Evolutionary conservation across 495 filamentous ascomycete species (phyloP).

Genomic region (Astrocystis sublimbata): DNA sequence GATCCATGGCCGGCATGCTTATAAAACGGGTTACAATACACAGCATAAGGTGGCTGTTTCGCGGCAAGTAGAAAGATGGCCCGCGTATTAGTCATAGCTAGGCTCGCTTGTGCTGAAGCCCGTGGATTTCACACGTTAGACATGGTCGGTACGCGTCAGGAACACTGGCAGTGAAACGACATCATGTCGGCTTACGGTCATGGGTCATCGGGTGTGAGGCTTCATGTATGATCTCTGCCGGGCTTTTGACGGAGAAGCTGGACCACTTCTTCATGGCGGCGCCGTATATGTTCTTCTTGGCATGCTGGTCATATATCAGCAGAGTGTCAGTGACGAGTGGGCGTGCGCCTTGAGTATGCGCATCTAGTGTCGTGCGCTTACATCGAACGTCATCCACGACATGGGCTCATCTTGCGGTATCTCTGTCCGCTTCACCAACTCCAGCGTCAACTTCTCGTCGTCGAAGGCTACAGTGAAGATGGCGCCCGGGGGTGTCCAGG

Average conservation of each 20-base stretch:
- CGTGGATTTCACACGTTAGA: constrained; percentile 18
- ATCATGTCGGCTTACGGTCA: constrained; percentile 42
- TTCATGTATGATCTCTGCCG: constrained; percentile 76
- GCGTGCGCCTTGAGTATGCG: background rate
- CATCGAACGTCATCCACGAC: constrained; percentile 87
- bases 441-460: constrained; percentile 68
- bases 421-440: constrained; percentile 72
- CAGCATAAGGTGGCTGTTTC: constrained; percentile 70
- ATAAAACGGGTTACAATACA: constrained; percentile 88
- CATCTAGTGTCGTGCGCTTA: no score
- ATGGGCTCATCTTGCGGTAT: constrained; percentile 82
- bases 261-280: constrained; percentile 89
- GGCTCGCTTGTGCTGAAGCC: constrained; percentile 61
- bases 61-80: constrained; percentile 85
- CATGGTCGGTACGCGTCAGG: constrained; percentile 17
- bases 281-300: constrained; percentile 81
- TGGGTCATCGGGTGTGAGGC: constrained; percentile 67
- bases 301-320: constrained; percentile 54
- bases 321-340: constrained; percentile 26
- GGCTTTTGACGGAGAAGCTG: constrained; percentile 71
- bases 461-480: constrained; percentile 85
- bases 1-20: constrained; percentile 77
- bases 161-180: constrained; percentile 12
- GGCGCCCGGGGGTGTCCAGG: constrained; percentile 80
- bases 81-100: constrained; percentile 71